Percentiles rank a stretch among this genome's conserved stretches.
phyloP scores from a whole-genome alignment of 352 stramenopile genomes.

The Globisporangium apiculatum region DNA sequence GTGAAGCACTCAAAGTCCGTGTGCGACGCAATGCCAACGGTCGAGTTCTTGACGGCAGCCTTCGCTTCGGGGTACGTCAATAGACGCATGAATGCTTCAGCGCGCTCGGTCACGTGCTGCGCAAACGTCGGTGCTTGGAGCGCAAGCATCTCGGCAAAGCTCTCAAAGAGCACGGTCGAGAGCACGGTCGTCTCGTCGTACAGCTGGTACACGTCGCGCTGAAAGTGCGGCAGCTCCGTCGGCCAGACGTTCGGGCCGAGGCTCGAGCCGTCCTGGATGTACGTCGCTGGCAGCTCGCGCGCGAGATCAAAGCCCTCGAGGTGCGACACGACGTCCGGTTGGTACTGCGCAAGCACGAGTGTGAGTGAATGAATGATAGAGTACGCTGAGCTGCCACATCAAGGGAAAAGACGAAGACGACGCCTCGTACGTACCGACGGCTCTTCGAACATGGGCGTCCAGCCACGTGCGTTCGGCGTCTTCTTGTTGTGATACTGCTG shows the following conservation, averaged over 20 bases:
- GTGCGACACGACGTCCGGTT: slow-evolving; percentile 68
- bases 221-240: slow-evolving; percentile 46
- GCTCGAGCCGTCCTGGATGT: slow-evolving; percentile 52
- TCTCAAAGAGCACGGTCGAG: slow-evolving; percentile 57
- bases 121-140: slow-evolving; percentile 53
- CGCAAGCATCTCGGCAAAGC: slow-evolving; percentile 76
- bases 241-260: slow-evolving; percentile 78
- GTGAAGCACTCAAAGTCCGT: slow-evolving; percentile 85
- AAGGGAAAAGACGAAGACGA: background rate
- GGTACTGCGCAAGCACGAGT: slow-evolving; percentile 31
- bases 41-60: slow-evolving; percentile 40
- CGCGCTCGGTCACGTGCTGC: slow-evolving; percentile 60
- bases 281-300: slow-evolving; percentile 43
- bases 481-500: slow-evolving; percentile 74
- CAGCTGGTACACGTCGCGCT: slow-evolving; percentile 57
- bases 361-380: background rate
- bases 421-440: slow-evolving; percentile 37
- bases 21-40: slow-evolving; percentile 73
- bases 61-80: slow-evolving; percentile 63
- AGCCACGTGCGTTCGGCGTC: slow-evolving; percentile 62
- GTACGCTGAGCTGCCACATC: background rate
- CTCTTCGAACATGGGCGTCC: slow-evolving; percentile 81
- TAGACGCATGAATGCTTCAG: slow-evolving; percentile 72
- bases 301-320: slow-evolving; percentile 74
- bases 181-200: slow-evolving; percentile 71